phyloP scores from a whole-genome alignment of 2,329 filamentous ascomycete species.

The Alternaria hordeiaustralica region DNA sequence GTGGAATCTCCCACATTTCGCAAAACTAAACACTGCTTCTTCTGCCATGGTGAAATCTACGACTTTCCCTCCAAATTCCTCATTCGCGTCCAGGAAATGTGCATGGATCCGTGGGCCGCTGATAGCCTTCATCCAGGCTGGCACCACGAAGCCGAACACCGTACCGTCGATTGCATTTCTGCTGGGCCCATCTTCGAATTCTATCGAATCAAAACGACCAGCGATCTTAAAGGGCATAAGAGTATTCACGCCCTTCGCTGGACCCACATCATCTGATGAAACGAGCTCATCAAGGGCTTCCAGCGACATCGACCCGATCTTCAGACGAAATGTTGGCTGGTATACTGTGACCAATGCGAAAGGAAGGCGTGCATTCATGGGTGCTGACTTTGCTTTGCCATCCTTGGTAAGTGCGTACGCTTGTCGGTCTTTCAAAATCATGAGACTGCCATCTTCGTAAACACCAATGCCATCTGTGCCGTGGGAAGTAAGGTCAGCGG shows the following conservation, averaged over 20 bases:
- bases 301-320: constrained; percentile 24
- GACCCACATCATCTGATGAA: constrained; percentile 18
- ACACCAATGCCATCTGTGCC: constrained; percentile 53
- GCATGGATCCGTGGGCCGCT: constrained; percentile 50
- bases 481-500: constrained; percentile 50
- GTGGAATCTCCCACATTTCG: constrained; percentile 52
- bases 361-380: constrained; percentile 43
- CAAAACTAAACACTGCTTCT: constrained; percentile 45
- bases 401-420: constrained; percentile 43
- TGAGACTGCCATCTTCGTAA: constrained; percentile 51
- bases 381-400: constrained; percentile 41
- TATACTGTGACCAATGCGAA: constrained; percentile 53
- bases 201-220: constrained; percentile 46
- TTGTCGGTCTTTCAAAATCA: constrained; percentile 45
- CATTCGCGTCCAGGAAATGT: constrained; percentile 40
- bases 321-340: constrained; percentile 43
- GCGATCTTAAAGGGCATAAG: constrained; percentile 49
- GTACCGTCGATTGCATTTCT: constrained; percentile 45
- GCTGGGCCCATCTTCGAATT: constrained; percentile 25
- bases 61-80: constrained; percentile 46
- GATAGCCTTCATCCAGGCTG: constrained; percentile 50
- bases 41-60: constrained; percentile 47
- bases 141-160: constrained; percentile 51
- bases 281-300: constrained; percentile 27
- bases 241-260: constrained; percentile 45